Conservation (phyloP, 163 green algal species). For the Coccomyxa subellipsoidea region DNA sequence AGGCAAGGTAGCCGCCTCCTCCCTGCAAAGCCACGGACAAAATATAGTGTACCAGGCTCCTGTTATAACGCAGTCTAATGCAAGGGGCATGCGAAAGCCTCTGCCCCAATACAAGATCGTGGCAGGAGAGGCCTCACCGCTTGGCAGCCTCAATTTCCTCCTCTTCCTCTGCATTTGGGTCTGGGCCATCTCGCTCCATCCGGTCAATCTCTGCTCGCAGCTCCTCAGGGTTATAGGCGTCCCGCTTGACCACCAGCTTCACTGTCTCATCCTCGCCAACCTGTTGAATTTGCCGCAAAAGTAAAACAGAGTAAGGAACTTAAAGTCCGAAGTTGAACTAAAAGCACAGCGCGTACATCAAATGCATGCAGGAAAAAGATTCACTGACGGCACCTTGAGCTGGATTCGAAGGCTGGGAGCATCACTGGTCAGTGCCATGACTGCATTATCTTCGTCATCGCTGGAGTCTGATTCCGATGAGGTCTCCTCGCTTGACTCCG, state of each 20-base stretch:
- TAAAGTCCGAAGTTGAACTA: too few relatives aligned
- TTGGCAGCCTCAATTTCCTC: not conserved
- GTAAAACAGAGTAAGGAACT: not conserved
- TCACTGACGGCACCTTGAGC: not conserved
- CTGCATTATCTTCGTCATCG: not conserved
- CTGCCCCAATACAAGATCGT: too few relatives aligned
- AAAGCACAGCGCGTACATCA: too few relatives aligned
- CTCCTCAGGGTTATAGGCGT: not conserved
- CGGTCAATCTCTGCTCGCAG: slow-evolving; percentile 4
- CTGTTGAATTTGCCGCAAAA: not conserved
- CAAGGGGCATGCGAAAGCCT: too few relatives aligned
- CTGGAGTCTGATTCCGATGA: not conserved
- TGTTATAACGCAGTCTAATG: too few relatives aligned
- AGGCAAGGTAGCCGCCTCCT: slow-evolving; percentile 1
- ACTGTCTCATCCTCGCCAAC: not conserved
- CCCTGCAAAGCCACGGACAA: slow-evolving; percentile 8
- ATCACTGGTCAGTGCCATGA: not conserved
- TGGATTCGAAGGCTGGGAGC: not conserved
- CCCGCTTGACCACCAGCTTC: slow-evolving; percentile 1
- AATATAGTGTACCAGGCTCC: too few relatives aligned
- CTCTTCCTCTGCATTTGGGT: not conserved
- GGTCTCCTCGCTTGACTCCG: not conserved
- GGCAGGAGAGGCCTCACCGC: too few relatives aligned
- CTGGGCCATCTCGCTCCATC: not conserved
- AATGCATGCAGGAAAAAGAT: too few relatives aligned